Conservation (phyloP, 2,329 filamentous ascomycete species). For the Alternaria triticina region DNA sequence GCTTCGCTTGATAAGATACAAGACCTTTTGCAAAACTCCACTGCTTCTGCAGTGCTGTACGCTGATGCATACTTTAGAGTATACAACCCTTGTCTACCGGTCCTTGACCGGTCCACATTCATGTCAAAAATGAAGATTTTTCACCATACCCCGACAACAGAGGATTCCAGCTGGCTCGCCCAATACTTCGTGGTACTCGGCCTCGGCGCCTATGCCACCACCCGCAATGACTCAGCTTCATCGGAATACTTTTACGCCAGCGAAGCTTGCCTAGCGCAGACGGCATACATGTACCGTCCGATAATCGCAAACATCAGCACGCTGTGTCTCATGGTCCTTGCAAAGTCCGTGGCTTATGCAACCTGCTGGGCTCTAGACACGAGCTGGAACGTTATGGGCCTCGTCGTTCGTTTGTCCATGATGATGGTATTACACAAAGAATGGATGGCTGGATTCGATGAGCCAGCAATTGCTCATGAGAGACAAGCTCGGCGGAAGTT, state of each 20-base stretch:
- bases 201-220: conserved; percentile 22
- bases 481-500: not conserved
- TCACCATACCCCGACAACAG: not conserved
- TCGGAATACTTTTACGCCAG: conserved; percentile 24
- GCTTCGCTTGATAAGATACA: conserved; percentile 2
- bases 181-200: conserved; percentile 26
- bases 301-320: conserved; percentile 19
- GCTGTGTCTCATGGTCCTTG: conserved; percentile 28
- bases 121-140: not conserved
- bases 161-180: conserved; percentile 23
- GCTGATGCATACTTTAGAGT: not conserved
- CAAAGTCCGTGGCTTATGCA: conserved; percentile 30
- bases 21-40: not conserved
- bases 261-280: conserved; percentile 30
- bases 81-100: not conserved
- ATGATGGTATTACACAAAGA: conserved; percentile 25
- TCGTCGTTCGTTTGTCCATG: conserved; percentile 25
- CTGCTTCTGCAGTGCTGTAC: not conserved
- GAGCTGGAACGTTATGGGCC: conserved; percentile 26
- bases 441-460: conserved; percentile 15
- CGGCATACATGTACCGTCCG: conserved; percentile 28
- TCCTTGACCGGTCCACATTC: not conserved
- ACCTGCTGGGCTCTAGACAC: conserved; percentile 32
- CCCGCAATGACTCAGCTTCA: not conserved
- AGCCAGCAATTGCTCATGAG: not conserved